Percentiles rank a stretch among this genome's conserved stretches.
These are phyloP conservation scores for Lipomyces yamadae DNA, from an alignment of 805 yeast species.

Conservation along the genomic window DNA sequence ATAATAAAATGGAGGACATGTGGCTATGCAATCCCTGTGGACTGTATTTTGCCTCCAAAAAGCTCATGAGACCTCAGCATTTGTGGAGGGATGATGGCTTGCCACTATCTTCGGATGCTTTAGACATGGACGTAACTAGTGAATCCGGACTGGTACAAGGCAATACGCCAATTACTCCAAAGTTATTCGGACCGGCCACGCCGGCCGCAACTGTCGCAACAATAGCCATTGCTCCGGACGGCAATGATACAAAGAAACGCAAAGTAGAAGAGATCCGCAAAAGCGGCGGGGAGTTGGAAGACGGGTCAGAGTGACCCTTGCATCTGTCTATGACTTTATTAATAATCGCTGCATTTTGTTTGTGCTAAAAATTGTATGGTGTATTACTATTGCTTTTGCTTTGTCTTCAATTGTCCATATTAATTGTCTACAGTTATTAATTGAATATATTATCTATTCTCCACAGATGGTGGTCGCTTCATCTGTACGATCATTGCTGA, in stretches of 20 bases:
- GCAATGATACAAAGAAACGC: background rate
- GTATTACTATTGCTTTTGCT: background rate
- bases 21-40: constrained; percentile 44
- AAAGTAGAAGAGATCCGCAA: constrained; percentile 5
- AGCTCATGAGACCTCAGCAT: constrained; percentile 44
- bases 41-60: constrained; percentile 42
- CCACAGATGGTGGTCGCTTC: no score
- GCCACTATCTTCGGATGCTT: constrained; percentile 18
- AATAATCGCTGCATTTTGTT: background rate
- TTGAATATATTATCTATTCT: no score
- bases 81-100: constrained; percentile 39
- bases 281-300: constrained; percentile 5
- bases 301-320: background rate
- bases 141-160: background rate
- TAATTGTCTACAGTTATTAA: background rate
- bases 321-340: background rate
- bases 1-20: constrained; percentile 21
- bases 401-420: background rate
- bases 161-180: background rate
- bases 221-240: background rate
- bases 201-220: background rate
- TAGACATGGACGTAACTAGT: constrained; percentile 25
- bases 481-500: no score
- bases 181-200: background rate
- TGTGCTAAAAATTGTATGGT: background rate